phyloP scores from a whole-genome alignment of 208 protist genomes.

The Herpetomonas muscarum region DNA sequence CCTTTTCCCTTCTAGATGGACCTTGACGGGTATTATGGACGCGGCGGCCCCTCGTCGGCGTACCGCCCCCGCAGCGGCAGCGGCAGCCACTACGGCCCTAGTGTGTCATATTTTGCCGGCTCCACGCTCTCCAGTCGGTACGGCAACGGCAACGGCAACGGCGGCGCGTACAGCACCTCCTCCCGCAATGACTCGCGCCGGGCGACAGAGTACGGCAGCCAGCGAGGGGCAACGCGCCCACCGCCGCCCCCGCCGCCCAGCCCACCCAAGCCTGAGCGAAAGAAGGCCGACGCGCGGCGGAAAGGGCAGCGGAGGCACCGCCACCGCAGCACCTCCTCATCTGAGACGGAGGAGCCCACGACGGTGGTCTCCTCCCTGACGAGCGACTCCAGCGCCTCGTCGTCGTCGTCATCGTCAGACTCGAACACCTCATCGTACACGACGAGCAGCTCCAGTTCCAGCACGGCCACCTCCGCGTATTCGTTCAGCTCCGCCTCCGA shows the following conservation, averaged over 20 bases:
- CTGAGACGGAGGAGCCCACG: too few relatives aligned
- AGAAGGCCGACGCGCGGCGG: too few relatives aligned
- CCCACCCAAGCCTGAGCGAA: too few relatives aligned
- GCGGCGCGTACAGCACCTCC: not conserved
- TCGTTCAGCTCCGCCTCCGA: not conserved
- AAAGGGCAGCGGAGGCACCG: too few relatives aligned
- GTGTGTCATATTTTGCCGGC: not conserved
- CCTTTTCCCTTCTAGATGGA: slow-evolving; percentile 4
- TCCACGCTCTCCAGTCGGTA: not conserved
- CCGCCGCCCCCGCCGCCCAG: not conserved
- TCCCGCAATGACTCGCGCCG: not conserved
- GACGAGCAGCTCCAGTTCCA: slow-evolving; percentile 3
- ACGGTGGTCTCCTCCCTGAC: too few relatives aligned
- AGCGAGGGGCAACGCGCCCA: not conserved
- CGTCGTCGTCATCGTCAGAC: slow-evolving; percentile 4
- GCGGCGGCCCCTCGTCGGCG: not conserved
- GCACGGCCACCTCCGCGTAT: slow-evolving; percentile 7
- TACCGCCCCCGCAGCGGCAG: not conserved
- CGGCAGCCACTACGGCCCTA: not conserved
- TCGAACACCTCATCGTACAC: not conserved
- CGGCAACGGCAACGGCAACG: not conserved
- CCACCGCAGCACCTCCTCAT: too few relatives aligned
- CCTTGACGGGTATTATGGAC: not conserved
- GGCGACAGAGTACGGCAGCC: not conserved
- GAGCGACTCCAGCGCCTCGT: not conserved